Evolutionary conservation across 495 filamentous ascomycete genomes (phyloP).

Genomic region (Neurospora pannonica): DNA sequence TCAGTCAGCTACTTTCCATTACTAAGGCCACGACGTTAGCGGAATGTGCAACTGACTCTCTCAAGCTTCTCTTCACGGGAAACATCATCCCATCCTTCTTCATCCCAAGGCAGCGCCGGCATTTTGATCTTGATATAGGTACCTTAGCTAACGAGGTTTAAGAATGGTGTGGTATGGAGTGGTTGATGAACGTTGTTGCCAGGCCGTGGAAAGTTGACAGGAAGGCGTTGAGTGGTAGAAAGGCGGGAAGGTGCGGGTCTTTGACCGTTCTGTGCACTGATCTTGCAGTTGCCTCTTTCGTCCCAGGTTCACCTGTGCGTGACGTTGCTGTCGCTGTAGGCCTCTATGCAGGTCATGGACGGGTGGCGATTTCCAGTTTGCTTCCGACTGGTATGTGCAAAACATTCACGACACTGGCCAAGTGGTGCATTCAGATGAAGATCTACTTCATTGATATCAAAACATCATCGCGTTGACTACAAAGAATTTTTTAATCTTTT

Average conservation of each 20-base stretch:
- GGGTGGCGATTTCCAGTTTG: not conserved
- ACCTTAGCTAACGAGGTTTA: not conserved
- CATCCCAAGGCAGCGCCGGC: not conserved
- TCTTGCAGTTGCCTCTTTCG: not conserved
- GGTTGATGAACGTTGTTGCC: not conserved
- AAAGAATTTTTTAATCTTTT: not conserved
- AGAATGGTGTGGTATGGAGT: not conserved
- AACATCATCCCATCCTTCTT: not conserved
- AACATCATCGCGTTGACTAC: not conserved
- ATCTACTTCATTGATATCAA: not conserved
- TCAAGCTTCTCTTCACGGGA: not conserved
- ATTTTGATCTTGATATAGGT: not conserved
- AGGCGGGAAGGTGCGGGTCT: not conserved
- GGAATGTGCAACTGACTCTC: not conserved
- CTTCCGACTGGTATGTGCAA: not conserved
- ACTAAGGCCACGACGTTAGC: accelerated
- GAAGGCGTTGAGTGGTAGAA: not conserved
- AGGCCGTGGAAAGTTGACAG: not conserved
- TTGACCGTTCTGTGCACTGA: not conserved
- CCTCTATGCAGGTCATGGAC: not conserved
- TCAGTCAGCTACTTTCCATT: not conserved
- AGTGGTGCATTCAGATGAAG: not conserved
- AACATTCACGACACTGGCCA: not conserved
- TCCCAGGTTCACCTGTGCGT: not conserved
- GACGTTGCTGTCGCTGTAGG: not conserved